Evolutionary conservation across 371 early-diverging fungal species (phyloP).

Genomic region (Mortierella sp.): DNA sequence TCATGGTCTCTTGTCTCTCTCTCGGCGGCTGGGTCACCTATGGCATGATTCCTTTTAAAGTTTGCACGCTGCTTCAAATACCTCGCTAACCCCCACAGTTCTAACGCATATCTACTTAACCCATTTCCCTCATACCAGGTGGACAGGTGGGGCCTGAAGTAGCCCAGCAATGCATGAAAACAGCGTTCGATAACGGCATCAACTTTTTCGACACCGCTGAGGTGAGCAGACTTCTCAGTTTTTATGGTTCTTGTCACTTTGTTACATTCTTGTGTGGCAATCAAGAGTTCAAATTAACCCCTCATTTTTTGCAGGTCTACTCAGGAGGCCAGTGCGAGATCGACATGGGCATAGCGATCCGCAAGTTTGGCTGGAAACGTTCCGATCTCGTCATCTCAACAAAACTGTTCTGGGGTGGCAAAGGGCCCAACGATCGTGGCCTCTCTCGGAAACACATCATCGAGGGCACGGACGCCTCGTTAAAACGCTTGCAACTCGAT

Average conservation of each 20-base stretch:
- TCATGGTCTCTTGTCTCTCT: conserved; percentile 72
- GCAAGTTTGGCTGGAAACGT: conserved; percentile 71
- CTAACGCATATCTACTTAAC: background rate
- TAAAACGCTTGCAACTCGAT: conserved; percentile 77
- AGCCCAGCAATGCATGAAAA: conserved; percentile 72
- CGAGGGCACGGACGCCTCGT: conserved; percentile 80
- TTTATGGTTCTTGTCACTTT: background rate
- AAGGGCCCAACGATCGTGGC: conserved; percentile 84
- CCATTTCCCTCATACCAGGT: conserved; percentile 53
- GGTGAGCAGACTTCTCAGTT: conserved; percentile 32
- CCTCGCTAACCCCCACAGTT: background rate
- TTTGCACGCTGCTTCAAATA: background rate
- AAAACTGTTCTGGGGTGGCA: conserved; percentile 86
- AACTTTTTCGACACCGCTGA: conserved; percentile 88
- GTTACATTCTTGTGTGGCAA: no score
- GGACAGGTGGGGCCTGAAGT: conserved; percentile 69
- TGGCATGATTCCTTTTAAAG: conserved; percentile 58
- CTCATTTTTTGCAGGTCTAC: conserved; percentile 27
- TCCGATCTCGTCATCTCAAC: conserved; percentile 82
- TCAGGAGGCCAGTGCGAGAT: conserved; percentile 77
- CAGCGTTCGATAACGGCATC: conserved; percentile 79
- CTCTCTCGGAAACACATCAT: conserved; percentile 87
- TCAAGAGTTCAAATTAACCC: no score
- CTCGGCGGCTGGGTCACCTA: conserved; percentile 73
- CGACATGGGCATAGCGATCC: conserved; percentile 80